Evolutionary conservation across 1,139 yeast genomes (phyloP).

Genomic region (Debaryomyces coudertii): DNA sequence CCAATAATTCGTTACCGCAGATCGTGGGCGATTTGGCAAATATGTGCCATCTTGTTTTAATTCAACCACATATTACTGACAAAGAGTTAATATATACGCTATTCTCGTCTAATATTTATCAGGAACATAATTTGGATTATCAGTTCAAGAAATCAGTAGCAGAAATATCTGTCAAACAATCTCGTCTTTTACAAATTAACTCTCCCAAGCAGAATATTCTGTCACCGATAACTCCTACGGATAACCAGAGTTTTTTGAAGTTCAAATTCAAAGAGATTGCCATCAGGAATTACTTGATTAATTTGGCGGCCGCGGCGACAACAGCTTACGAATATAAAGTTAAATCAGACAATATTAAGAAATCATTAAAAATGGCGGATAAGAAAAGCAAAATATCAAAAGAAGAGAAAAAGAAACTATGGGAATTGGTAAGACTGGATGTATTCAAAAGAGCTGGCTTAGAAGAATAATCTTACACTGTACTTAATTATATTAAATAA

Average conservation of each 20-base stretch:
- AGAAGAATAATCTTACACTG: slow-evolving; percentile 24
- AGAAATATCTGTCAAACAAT: slow-evolving; percentile 53
- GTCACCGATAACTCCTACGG: slow-evolving; percentile 35
- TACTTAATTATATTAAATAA: neutral
- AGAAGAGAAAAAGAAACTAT: slow-evolving; percentile 47
- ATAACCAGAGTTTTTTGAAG: slow-evolving; percentile 34
- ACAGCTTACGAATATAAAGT: slow-evolving; percentile 55
- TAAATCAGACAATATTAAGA: slow-evolving; percentile 39
- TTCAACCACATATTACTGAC: slow-evolving; percentile 48
- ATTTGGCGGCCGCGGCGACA: slow-evolving; percentile 58
- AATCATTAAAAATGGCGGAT: slow-evolving; percentile 24
- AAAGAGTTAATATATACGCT: slow-evolving; percentile 47
- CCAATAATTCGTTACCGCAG: slow-evolving; percentile 40
- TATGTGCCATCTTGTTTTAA: slow-evolving; percentile 42
- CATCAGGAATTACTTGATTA: slow-evolving; percentile 51
- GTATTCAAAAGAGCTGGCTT: slow-evolving; percentile 53
- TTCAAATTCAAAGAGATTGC: slow-evolving; percentile 51
- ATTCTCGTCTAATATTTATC: slow-evolving; percentile 46
- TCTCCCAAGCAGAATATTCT: slow-evolving; percentile 26
- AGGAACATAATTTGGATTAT: slow-evolving; percentile 50
- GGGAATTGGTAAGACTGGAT: slow-evolving; percentile 56
- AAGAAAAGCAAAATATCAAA: slow-evolving; percentile 41
- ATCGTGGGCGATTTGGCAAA: slow-evolving; percentile 50
- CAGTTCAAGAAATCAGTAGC: slow-evolving; percentile 54
- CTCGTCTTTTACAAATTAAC: slow-evolving; percentile 47